phyloP scores from a whole-genome alignment of 495 filamentous ascomycete species.

The Pseudoneurospora amorphoporcata region DNA sequence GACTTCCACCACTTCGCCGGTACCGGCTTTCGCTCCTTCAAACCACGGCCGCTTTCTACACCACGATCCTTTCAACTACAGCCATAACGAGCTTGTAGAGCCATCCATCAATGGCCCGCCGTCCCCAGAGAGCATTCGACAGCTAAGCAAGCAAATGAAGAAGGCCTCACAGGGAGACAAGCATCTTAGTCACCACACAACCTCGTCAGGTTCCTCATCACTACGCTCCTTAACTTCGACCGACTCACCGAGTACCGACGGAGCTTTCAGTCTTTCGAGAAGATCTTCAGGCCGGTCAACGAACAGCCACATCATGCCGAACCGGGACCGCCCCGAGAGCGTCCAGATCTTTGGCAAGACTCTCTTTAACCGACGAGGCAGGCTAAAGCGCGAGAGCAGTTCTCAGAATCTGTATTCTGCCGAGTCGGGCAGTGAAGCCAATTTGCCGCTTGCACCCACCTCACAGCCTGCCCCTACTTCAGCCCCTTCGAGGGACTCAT shows the following conservation, averaged over 20 bases:
- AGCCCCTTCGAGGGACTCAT: slow-evolving; percentile 24
- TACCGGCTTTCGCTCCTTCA: slow-evolving; percentile 6
- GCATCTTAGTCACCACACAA: slow-evolving; percentile 33
- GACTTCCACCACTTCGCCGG: slow-evolving; percentile 1
- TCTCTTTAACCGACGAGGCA: slow-evolving; percentile 37
- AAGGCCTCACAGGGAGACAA: slow-evolving; percentile 33
- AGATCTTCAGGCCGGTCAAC: slow-evolving; percentile 41
- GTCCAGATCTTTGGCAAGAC: slow-evolving; percentile 43
- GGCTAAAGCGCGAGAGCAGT: slow-evolving; percentile 31
- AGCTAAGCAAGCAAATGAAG: slow-evolving; percentile 40
- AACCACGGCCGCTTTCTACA: background rate
- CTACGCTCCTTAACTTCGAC: slow-evolving; percentile 28
- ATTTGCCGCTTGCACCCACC: slow-evolving; percentile 2
- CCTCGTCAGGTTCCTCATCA: slow-evolving; percentile 40
- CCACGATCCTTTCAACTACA: slow-evolving; percentile 14
- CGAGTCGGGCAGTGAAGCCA: slow-evolving; percentile 20
- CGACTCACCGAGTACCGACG: slow-evolving; percentile 21
- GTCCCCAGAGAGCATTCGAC: slow-evolving; percentile 43
- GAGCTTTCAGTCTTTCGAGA: slow-evolving; percentile 33
- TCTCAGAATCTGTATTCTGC: slow-evolving; percentile 29
- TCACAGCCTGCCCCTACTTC: slow-evolving; percentile 6
- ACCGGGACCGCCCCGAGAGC: slow-evolving; percentile 41
- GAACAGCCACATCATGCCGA: slow-evolving; percentile 29
- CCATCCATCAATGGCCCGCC: slow-evolving; percentile 44
- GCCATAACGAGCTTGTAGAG: slow-evolving; percentile 27